Evolutionary conservation across 768 basidiomycete genomes (phyloP).

Genomic region (Pisolithus sp.): DNA sequence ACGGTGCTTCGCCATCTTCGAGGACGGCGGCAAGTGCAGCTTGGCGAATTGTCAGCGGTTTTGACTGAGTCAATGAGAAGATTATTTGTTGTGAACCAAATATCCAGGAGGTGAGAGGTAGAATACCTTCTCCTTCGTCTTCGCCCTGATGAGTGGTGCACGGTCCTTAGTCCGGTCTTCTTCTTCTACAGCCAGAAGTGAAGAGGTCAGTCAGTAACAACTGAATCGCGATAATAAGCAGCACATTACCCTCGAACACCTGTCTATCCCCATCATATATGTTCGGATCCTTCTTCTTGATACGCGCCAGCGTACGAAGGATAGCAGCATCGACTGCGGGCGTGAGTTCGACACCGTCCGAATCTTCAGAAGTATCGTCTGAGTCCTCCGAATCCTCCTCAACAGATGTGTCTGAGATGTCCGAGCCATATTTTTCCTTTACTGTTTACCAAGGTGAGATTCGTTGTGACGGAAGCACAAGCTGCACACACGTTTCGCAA

Average conservation of each 20-base stretch:
- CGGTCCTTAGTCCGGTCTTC: conserved; percentile 35
- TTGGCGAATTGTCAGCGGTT: conserved; percentile 71
- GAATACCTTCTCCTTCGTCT: conserved; percentile 48
- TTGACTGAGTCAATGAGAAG: conserved; percentile 37
- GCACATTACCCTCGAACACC: conserved; percentile 71
- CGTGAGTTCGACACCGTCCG: conserved; percentile 91
- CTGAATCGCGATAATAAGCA: neutral
- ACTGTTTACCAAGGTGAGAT: conserved; percentile 36
- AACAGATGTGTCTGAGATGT: conserved; percentile 32
- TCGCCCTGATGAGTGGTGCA: conserved; percentile 16
- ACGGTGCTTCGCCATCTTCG: conserved; percentile 39
- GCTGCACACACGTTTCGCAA: conserved; percentile 56
- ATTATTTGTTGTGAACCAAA: conserved; percentile 3
- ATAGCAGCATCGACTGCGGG: conserved; percentile 93
- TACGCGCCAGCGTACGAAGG: conserved; percentile 80
- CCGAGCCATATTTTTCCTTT: conserved; percentile 83
- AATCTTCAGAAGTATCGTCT: conserved; percentile 83
- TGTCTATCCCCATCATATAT: conserved; percentile 71
- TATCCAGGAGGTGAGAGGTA: neutral
- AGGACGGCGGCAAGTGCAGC: conserved; percentile 61
- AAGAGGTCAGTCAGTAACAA: neutral
- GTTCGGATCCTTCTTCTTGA: conserved; percentile 72
- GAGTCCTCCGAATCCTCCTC: conserved; percentile 45
- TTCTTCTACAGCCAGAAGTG: conserved; percentile 48
- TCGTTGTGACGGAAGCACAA: neutral